These are phyloP conservation scores for Candolleomyces efflorescens DNA, from an alignment of 768 basidiomycete species.

Conservation along the genomic window DNA sequence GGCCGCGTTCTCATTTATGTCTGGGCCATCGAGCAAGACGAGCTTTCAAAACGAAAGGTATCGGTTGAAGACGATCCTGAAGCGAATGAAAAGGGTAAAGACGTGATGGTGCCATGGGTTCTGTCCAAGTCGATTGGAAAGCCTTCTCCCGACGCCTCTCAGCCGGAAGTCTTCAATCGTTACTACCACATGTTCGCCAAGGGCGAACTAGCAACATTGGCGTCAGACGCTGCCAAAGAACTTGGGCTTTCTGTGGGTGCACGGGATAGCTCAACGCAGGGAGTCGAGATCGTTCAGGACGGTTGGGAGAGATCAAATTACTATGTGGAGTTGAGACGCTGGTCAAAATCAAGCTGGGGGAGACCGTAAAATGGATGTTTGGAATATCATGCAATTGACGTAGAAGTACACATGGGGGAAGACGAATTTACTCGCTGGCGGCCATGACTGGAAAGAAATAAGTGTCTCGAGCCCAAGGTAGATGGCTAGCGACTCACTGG, in stretches of 20 bases:
- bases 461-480: background rate
- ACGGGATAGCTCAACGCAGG: conserved; percentile 25
- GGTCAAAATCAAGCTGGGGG: conserved; percentile 30
- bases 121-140: conserved; percentile 33
- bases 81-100: conserved; percentile 44
- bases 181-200: conserved; percentile 96
- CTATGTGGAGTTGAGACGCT: conserved; percentile 71
- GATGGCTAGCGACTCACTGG: conserved; percentile 59
- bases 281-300: conserved; percentile 65
- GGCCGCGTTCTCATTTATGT: conserved; percentile 90
- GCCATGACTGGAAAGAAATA: conserved; percentile 68
- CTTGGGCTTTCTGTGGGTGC: conserved; percentile 51
- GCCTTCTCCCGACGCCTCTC: conserved; percentile 2
- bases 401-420: conserved; percentile 25
- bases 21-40: conserved; percentile 95
- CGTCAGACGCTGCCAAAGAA: conserved; percentile 55
- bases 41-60: conserved; percentile 72
- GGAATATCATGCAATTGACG: conserved; percentile 18
- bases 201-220: conserved; percentile 69
- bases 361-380: conserved; percentile 16
- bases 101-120: conserved; percentile 92
- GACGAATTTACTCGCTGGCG: conserved; percentile 69
- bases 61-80: conserved; percentile 23
- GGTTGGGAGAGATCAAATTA: conserved; percentile 91
- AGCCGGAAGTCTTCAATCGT: conserved; percentile 52